Conservation (phyloP, 2,329 filamentous ascomycete genomes). For the Trichoderma lentiforme region DNA sequence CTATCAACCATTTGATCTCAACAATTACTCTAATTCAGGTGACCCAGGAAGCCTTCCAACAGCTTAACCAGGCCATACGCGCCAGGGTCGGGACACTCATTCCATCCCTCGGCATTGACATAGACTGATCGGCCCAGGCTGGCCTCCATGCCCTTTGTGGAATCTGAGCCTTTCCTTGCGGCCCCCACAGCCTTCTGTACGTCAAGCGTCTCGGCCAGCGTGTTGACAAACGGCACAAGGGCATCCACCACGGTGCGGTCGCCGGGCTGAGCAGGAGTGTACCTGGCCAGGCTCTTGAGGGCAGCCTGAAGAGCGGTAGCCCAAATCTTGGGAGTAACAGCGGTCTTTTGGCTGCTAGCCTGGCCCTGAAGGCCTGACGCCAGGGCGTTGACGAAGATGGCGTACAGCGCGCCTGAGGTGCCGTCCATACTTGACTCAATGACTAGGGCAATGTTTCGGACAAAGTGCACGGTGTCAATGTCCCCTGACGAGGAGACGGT, state of each 20-base stretch:
- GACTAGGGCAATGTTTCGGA: constrained; percentile 43
- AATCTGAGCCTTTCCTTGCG: constrained; percentile 60
- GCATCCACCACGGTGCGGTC: constrained; percentile 73
- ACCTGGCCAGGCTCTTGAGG: constrained; percentile 55
- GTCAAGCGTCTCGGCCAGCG: constrained; percentile 51
- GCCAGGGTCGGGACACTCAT: constrained; percentile 69
- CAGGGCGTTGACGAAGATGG: constrained; percentile 72
- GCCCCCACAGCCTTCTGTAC: constrained; percentile 49
- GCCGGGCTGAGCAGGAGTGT: constrained; percentile 68
- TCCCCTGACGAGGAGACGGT: constrained; percentile 39
- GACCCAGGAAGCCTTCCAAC: constrained; percentile 54
- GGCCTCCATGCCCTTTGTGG: constrained; percentile 71
- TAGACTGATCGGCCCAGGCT: constrained; percentile 72
- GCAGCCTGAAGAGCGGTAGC: constrained; percentile 56
- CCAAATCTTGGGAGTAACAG: constrained; percentile 26
- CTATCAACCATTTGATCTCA: not conserved
- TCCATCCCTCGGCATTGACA: constrained; percentile 64
- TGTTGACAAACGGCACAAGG: constrained; percentile 64
- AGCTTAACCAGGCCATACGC: constrained; percentile 60
- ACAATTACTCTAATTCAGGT: not conserved
- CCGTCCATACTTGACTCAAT: constrained; percentile 71
- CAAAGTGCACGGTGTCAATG: constrained; percentile 12
- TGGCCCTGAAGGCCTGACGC: constrained; percentile 35
- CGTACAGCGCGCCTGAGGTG: constrained; percentile 69
- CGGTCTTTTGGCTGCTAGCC: not conserved